Evolutionary conservation across 176 grass and related monocot genomes (phyloP).

Genomic region (Oryza punctata): DNA sequence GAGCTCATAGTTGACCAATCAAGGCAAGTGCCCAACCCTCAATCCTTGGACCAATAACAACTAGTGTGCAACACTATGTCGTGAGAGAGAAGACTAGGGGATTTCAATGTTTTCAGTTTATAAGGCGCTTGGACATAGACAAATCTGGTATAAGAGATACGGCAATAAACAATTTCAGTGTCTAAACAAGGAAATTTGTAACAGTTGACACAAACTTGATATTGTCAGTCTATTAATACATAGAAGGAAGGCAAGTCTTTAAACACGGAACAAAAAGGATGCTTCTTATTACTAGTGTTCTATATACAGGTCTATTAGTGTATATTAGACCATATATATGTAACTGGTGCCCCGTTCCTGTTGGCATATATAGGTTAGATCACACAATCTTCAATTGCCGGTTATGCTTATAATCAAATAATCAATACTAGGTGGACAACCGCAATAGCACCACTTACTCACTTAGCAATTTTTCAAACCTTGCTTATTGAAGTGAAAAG

Average conservation of each 20-base stretch:
- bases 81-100: not conserved
- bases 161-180: not conserved
- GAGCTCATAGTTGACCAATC: no score
- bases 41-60: no score
- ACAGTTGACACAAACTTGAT: not conserved
- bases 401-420: not conserved
- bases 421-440: not conserved
- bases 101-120: conserved; percentile 10
- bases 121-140: conserved; percentile 1
- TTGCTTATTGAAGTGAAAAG: conserved; percentile 18
- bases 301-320: not conserved
- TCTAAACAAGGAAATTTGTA: not conserved
- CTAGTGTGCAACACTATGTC: no score
- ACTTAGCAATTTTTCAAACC: not conserved
- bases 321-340: not conserved
- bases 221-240: not conserved
- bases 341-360: not conserved
- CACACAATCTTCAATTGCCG: no score
- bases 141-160: not conserved
- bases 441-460: not conserved
- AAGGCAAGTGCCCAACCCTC: no score
- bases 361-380: not conserved
- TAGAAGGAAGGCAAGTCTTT: not conserved
- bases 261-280: not conserved
- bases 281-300: not conserved